Evolutionary conservation across 2,329 filamentous ascomycete species (phyloP).

Genomic region (Cercospora berteroae): DNA sequence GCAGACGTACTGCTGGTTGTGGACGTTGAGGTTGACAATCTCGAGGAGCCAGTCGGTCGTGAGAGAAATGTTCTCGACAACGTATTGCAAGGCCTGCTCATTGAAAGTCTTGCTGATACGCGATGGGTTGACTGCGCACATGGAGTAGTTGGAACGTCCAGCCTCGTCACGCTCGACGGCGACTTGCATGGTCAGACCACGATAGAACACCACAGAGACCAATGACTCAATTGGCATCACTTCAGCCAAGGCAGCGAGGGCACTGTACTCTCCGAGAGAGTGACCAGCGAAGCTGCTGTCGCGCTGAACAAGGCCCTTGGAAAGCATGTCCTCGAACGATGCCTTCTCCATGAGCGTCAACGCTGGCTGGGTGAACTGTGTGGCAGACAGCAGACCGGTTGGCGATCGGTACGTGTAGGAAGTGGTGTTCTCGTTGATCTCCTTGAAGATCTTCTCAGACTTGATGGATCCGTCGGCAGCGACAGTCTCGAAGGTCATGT

Average conservation of each 20-base stretch:
- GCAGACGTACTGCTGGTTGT: conserved; percentile 68
- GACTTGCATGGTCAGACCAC: conserved; percentile 98
- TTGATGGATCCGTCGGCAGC: conserved; percentile 88
- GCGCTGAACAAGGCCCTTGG: conserved; percentile 90
- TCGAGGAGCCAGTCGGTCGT: conserved; percentile 93
- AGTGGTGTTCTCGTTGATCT: conserved; percentile 85
- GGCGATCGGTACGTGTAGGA: conserved; percentile 98
- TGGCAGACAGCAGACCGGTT: conserved; percentile 89
- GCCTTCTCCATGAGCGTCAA: conserved; percentile 99
- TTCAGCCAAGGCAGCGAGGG: conserved; percentile 89
- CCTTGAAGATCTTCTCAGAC: conserved; percentile 99
- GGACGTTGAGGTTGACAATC: conserved; percentile 92
- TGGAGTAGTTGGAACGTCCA: conserved; percentile 96
- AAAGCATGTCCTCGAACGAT: conserved; percentile 97
- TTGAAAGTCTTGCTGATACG: conserved; percentile 98
- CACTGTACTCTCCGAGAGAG: conserved; percentile 97
- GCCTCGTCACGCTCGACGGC: conserved; percentile 92
- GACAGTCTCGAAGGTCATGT: conserved; percentile 99
- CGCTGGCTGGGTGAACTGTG: conserved; percentile 96
- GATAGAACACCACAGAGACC: conserved; percentile 98
- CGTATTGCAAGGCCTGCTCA: conserved; percentile 93
- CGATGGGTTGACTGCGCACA: conserved; percentile 98
- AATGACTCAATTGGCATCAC: conserved; percentile 99
- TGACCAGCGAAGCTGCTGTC: conserved; percentile 98
- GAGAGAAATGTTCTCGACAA: conserved; percentile 92